Evolutionary conservation across 2,329 filamentous ascomycete genomes (phyloP).

Genomic region (Calonectria pseudoturangicola): DNA sequence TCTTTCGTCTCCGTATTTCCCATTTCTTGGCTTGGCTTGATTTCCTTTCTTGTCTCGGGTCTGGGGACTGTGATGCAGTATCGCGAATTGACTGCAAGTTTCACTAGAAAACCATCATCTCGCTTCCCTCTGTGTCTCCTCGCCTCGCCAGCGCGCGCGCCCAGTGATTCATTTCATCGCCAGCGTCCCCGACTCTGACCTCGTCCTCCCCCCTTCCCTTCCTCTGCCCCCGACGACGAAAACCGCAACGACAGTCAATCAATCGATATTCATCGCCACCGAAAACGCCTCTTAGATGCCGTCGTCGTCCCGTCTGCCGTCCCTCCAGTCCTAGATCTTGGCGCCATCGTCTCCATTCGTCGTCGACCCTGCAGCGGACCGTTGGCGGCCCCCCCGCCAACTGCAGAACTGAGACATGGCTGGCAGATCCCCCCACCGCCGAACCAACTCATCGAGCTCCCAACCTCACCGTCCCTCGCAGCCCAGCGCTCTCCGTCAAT

Average conservation of each 20-base stretch:
- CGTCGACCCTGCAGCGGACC: slow-evolving; percentile 18
- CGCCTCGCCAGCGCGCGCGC: slow-evolving; percentile 10
- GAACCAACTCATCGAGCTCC: slow-evolving; percentile 55
- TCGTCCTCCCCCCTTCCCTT: not conserved
- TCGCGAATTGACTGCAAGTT: slow-evolving; percentile 7
- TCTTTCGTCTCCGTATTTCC: not conserved
- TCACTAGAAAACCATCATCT: slow-evolving; percentile 13
- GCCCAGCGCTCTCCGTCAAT: slow-evolving; percentile 68
- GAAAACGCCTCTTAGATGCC: slow-evolving; percentile 12
- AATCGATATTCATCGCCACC: not conserved
- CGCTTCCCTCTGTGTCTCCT: slow-evolving; percentile 17
- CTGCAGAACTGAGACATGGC: slow-evolving; percentile 49
- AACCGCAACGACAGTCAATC: not conserved
- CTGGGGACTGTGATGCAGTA: slow-evolving; percentile 2
- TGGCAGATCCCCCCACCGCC: slow-evolving; percentile 53
- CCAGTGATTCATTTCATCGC: slow-evolving; percentile 17
- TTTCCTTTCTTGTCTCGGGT: not conserved
- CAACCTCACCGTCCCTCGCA: slow-evolving; percentile 63
- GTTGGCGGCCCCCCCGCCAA: slow-evolving; percentile 18
- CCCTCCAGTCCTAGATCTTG: slow-evolving; percentile 5
- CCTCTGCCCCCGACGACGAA: not conserved
- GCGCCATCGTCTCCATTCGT: slow-evolving; percentile 25
- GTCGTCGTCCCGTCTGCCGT: not conserved
- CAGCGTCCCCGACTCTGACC: not conserved
- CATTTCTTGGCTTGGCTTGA: not conserved